These are phyloP conservation scores for Clonostachys byssicola DNA, from an alignment of 2,329 filamentous ascomycete genomes.

Conservation along the genomic window DNA sequence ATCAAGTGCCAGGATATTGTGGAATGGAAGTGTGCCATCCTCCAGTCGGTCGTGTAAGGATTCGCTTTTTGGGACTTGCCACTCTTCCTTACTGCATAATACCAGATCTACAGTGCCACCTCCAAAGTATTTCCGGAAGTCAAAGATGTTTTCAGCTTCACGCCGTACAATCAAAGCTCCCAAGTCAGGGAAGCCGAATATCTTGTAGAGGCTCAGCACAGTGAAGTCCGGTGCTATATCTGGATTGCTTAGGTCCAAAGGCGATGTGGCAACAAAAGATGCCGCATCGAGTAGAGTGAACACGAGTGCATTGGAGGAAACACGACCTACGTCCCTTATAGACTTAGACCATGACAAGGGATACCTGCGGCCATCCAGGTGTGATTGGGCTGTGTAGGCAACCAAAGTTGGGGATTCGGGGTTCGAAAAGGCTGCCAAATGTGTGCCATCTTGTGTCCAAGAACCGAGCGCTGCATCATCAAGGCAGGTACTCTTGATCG, in stretches of 20 bases:
- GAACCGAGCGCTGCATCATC: conserved; percentile 56
- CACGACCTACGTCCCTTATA: conserved; percentile 25
- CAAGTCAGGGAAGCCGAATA: conserved; percentile 94
- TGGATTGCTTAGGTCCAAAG: conserved; percentile 63
- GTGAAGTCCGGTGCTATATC: conserved; percentile 74
- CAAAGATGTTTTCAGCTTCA: conserved; percentile 58
- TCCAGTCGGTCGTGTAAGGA: conserved; percentile 79
- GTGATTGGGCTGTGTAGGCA: conserved; percentile 87
- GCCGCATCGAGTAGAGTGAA: conserved; percentile 84
- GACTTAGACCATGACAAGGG: conserved; percentile 64
- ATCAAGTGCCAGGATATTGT: conserved; percentile 81
- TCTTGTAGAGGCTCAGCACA: conserved; percentile 88
- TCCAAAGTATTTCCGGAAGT: conserved; percentile 76
- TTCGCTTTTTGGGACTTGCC: conserved; percentile 73
- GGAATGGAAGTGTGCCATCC: conserved; percentile 87
- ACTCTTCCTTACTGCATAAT: conserved; percentile 68
- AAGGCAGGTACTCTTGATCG: conserved; percentile 62
- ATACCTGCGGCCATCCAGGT: conserved; percentile 79
- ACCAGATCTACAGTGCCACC: conserved; percentile 94
- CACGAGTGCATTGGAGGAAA: conserved; percentile 16
- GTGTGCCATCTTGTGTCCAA: conserved; percentile 51
- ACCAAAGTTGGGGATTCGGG: conserved; percentile 44
- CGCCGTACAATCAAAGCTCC: conserved; percentile 82
- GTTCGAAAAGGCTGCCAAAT: conserved; percentile 1
- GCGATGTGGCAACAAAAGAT: conserved; percentile 72